These are phyloP conservation scores for Fusarium pseudocircinatum DNA, from an alignment of 2,329 filamentous ascomycete genomes.

Conservation along the genomic window DNA sequence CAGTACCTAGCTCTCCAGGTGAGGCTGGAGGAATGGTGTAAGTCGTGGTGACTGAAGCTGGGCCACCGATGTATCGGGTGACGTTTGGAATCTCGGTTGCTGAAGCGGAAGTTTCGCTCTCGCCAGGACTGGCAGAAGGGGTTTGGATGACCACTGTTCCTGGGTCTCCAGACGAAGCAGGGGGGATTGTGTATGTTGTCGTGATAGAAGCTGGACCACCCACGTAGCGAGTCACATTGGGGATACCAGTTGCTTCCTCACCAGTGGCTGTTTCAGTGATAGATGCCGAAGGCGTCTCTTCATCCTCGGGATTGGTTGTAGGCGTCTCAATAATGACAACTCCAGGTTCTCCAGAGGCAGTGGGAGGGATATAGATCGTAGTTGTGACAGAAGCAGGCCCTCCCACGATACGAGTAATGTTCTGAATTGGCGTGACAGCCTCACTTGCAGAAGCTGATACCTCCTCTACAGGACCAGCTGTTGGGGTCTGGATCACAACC, in stretches of 20 bases:
- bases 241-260: neutral
- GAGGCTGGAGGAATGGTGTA: neutral
- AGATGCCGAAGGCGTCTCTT: neutral
- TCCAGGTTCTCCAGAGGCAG: neutral
- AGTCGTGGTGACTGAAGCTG: neutral
- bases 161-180: neutral
- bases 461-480: neutral
- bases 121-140: neutral
- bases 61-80: neutral
- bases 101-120: neutral
- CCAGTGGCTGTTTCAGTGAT: fast-evolving
- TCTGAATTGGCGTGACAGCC: neutral
- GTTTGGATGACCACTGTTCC: slow-evolving; percentile 7
- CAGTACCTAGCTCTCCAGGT: neutral
- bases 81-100: neutral
- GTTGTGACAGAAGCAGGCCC: neutral
- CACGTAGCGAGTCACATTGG: neutral
- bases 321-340: slow-evolving; percentile 10
- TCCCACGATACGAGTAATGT: neutral
- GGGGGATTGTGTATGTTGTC: neutral
- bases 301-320: neutral
- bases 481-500: slow-evolving; percentile 7
- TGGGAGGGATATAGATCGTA: neutral
- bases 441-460: neutral
- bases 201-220: neutral